Conservation (phyloP, 2,329 filamentous ascomycete genomes). For the Exophiala aquamarina region DNA sequence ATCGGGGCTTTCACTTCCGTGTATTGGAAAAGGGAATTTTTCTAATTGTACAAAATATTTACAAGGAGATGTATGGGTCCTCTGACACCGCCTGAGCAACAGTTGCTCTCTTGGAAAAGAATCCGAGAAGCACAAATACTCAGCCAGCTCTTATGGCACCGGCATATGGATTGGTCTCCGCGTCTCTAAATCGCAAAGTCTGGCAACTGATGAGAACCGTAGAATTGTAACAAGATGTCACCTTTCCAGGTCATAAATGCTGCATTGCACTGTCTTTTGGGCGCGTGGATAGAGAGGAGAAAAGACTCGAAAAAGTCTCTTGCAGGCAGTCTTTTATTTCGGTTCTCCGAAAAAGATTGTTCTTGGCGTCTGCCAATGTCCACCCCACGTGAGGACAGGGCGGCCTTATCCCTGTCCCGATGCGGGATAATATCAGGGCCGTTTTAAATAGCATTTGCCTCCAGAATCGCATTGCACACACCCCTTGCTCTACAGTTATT, state of each 20-base stretch:
- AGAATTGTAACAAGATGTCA: constrained; percentile 69
- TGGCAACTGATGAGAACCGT: constrained; percentile 63
- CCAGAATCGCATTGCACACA: too few species aligned
- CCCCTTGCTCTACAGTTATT: too few species aligned
- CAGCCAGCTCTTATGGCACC: constrained; percentile 74
- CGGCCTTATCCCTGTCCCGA: too few species aligned
- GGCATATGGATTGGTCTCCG: constrained; percentile 52
- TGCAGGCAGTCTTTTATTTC: too few species aligned
- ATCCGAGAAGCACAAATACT: constrained; percentile 51
- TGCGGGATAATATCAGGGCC: too few species aligned
- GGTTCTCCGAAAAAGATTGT: too few species aligned
- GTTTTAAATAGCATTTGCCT: too few species aligned
- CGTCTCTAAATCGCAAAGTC: constrained; percentile 61
- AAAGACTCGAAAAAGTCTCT: constrained; percentile 18
- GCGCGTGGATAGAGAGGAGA: constrained; percentile 61
- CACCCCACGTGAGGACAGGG: too few species aligned
- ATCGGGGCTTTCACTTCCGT: constrained; percentile 19
- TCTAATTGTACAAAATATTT: constrained; percentile 11
- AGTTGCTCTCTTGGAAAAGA: constrained; percentile 37
- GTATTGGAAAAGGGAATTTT: background rate
- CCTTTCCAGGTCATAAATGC: constrained; percentile 58
- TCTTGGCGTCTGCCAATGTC: too few species aligned
- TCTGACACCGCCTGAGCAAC: constrained; percentile 85
- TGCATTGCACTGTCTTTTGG: constrained; percentile 86
- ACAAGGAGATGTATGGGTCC: constrained; percentile 63